A percentile compares a stretch with the other conserved stretches of the same genome.
Evolutionary conservation across 805 yeast species (phyloP).

Genomic region (Monosporozyma solicola): DNA sequence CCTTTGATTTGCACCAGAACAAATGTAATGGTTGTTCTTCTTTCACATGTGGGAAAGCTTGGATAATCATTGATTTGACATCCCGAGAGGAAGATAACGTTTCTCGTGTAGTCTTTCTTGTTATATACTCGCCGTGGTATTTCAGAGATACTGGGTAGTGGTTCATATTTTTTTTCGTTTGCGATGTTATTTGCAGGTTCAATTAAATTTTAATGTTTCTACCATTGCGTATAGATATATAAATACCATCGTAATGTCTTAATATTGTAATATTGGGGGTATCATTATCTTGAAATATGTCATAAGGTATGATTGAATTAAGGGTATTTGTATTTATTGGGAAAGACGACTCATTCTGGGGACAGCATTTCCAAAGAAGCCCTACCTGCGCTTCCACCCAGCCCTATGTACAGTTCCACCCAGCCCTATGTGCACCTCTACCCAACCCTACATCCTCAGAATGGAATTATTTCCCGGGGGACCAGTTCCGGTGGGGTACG

Average conservation of each 20-base stretch:
- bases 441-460: neutral
- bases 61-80: neutral
- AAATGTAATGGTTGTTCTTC: neutral
- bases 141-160: neutral
- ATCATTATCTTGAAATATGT: no score
- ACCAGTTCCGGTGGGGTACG: neutral
- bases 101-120: neutral
- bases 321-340: no score
- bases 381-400: no score
- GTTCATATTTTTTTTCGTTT: neutral
- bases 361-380: no score
- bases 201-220: no score
- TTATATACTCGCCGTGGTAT: neutral
- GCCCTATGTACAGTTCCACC: neutral
- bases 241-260: no score
- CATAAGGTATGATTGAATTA: no score
- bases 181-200: no score
- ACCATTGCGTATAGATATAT: no score
- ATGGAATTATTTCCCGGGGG: neutral
- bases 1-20: neutral
- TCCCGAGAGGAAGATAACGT: neutral
- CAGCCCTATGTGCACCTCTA: neutral
- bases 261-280: no score
- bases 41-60: constrained; percentile 1
- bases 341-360: no score